Conservation (phyloP, 805 yeast species). For the Pichia nanzhaoensis region DNA sequence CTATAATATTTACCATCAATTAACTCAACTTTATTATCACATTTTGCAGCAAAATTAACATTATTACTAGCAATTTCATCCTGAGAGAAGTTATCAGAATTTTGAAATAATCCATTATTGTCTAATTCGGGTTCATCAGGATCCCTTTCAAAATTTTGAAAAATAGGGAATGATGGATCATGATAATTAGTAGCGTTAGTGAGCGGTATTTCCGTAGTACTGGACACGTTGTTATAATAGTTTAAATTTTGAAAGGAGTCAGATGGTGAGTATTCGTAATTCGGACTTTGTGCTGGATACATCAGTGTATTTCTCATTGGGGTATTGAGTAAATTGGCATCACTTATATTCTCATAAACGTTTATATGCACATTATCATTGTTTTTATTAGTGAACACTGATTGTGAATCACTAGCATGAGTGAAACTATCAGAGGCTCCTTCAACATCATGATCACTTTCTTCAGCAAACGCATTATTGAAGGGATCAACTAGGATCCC, state of each 20-base stretch:
- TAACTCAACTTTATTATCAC: constrained; percentile 37
- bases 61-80: constrained; percentile 13
- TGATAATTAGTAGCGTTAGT: not conserved
- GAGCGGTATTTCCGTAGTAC: not conserved
- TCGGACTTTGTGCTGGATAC: constrained; percentile 1
- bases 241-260: constrained; percentile 8
- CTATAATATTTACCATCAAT: constrained; percentile 65
- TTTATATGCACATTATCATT: not conserved
- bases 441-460: not conserved
- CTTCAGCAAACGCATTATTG: constrained; percentile 2
- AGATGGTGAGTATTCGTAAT: constrained; percentile 11
- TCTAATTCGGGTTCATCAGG: constrained; percentile 26
- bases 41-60: constrained; percentile 22
- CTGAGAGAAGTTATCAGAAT: constrained; percentile 9
- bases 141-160: constrained; percentile 25
- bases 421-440: not conserved
- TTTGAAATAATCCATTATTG: constrained; percentile 13
- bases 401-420: not conserved
- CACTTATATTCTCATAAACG: constrained; percentile 5
- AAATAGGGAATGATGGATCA: constrained; percentile 9
- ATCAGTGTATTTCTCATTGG: not conserved
- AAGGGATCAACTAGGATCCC: constrained; percentile 2
- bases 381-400: not conserved
- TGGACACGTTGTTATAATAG: not conserved
- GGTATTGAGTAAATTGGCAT: constrained; percentile 1